Conservation (phyloP, 352 stramenopile species). For the Phytophthora podocarpi region DNA sequence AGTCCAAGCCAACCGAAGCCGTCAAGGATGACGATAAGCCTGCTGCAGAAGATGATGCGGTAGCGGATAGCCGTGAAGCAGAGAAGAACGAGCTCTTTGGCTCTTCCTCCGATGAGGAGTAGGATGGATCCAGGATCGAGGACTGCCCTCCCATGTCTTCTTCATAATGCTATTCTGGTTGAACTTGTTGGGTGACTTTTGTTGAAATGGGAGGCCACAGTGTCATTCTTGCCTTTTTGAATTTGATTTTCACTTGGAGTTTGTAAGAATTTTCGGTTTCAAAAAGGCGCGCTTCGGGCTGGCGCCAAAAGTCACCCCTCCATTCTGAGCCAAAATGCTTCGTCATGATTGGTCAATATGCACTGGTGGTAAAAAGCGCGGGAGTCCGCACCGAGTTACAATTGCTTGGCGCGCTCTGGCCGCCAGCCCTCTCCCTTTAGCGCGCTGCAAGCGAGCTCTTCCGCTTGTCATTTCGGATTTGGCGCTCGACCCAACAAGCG, state of each 20-base stretch:
- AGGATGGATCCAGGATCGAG: slow-evolving; percentile 24
- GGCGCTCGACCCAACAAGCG: slow-evolving; percentile 27
- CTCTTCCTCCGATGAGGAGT: slow-evolving; percentile 83
- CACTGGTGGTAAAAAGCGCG: slow-evolving; percentile 26
- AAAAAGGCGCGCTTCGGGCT: slow-evolving; percentile 17
- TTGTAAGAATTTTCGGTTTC: slow-evolving; percentile 4
- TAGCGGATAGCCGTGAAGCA: slow-evolving; percentile 44
- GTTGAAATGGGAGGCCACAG: slow-evolving; percentile 1
- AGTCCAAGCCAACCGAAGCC: slow-evolving; percentile 22
- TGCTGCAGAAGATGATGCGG: slow-evolving; percentile 14
- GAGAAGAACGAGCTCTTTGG: slow-evolving; percentile 88
- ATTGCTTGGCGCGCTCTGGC: slow-evolving; percentile 19
- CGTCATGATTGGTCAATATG: slow-evolving; percentile 3
- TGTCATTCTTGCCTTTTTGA: too few species aligned
- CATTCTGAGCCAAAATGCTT: neutral
- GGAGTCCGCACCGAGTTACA: slow-evolving; percentile 12
- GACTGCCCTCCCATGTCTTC: neutral
- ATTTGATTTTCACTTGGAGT: neutral
- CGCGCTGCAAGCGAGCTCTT: slow-evolving; percentile 4
- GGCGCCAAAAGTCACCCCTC: slow-evolving; percentile 22
- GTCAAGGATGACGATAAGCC: slow-evolving; percentile 27
- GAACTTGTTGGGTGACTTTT: slow-evolving; percentile 2
- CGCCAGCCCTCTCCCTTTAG: neutral
- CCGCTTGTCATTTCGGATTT: slow-evolving; percentile 40
- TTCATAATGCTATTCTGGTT: neutral